Conservation (phyloP, 805 yeast genomes). For the Brettanomyces anomalus region DNA sequence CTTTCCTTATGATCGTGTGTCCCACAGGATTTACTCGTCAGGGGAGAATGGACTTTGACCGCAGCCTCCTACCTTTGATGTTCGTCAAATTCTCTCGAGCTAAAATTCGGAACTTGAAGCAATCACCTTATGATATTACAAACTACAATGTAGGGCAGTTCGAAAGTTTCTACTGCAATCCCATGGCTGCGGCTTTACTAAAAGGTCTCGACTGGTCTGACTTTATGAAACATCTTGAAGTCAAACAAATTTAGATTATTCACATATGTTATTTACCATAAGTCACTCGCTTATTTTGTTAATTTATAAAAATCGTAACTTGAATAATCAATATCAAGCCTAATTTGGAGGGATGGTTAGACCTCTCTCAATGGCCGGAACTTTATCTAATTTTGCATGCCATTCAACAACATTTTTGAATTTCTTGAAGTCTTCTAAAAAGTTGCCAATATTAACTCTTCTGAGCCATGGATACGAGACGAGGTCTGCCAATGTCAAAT, state of each 20-base stretch:
- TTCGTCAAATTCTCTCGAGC: conserved; percentile 33
- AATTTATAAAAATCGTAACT: too few relatives aligned
- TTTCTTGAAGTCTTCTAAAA: conserved; percentile 14
- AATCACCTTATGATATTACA: conserved; percentile 21
- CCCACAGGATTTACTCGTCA: conserved; percentile 39
- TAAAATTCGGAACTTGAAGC: conserved; percentile 9
- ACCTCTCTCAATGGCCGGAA: conserved; percentile 29
- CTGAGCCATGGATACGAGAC: conserved; percentile 37
- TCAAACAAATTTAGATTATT: not conserved
- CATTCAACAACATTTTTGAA: conserved; percentile 34
- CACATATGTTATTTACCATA: not conserved
- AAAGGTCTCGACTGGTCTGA: conserved; percentile 27
- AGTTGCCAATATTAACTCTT: conserved; percentile 3
- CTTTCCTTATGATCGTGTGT: conserved; percentile 35
- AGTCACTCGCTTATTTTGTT: not conserved
- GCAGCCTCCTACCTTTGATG: conserved; percentile 36
- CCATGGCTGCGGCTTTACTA: conserved; percentile 26
- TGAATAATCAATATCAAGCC: not conserved
- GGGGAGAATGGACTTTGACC: conserved; percentile 36
- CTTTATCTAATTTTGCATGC: conserved; percentile 25
- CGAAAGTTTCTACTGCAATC: conserved; percentile 29
- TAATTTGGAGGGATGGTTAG: conserved; percentile 9
- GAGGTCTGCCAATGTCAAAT: conserved; percentile 51
- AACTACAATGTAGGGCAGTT: conserved; percentile 33
- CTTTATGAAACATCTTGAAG: conserved; percentile 9